Conservation (phyloP, 495 filamentous ascomycete species). For the Aspergillus panamensis region DNA sequence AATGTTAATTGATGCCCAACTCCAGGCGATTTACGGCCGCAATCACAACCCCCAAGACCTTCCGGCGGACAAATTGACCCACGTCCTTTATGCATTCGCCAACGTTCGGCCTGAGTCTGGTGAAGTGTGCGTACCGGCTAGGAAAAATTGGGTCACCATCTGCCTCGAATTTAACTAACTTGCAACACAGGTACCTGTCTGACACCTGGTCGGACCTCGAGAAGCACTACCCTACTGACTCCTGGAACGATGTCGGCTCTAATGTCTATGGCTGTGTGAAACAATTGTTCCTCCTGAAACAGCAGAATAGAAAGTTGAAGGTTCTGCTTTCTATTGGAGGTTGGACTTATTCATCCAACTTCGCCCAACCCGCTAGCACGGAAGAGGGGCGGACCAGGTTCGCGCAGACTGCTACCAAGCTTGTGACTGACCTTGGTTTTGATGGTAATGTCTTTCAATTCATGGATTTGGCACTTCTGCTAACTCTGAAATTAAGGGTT, state of each 20-base stretch:
- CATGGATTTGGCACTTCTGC: not conserved
- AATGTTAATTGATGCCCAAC: not conserved
- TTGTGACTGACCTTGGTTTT: slow-evolving; percentile 66
- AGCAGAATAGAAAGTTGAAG: slow-evolving; percentile 82
- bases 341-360: slow-evolving; percentile 93
- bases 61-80: slow-evolving; percentile 82
- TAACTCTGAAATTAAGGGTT: slow-evolving; percentile 33
- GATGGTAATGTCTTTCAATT: slow-evolving; percentile 40
- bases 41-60: slow-evolving; percentile 84
- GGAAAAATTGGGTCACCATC: not conserved
- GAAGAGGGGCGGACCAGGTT: slow-evolving; percentile 67
- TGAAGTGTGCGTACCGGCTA: slow-evolving; percentile 57
- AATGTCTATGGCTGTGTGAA: slow-evolving; percentile 69
- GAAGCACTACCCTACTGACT: slow-evolving; percentile 67
- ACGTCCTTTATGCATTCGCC: slow-evolving; percentile 88
- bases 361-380: slow-evolving; percentile 61
- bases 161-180: not conserved
- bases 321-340: slow-evolving; percentile 91
- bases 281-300: slow-evolving; percentile 90
- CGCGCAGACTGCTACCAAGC: slow-evolving; percentile 62
- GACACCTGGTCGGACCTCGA: slow-evolving; percentile 83
- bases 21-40: slow-evolving; percentile 80
- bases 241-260: slow-evolving; percentile 44
- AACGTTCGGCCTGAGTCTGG: slow-evolving; percentile 72
- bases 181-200: slow-evolving; percentile 56